Evolutionary conservation across 2,329 filamentous ascomycete species (phyloP).

Genomic region (Sclerotinia sclerotiorum): DNA sequence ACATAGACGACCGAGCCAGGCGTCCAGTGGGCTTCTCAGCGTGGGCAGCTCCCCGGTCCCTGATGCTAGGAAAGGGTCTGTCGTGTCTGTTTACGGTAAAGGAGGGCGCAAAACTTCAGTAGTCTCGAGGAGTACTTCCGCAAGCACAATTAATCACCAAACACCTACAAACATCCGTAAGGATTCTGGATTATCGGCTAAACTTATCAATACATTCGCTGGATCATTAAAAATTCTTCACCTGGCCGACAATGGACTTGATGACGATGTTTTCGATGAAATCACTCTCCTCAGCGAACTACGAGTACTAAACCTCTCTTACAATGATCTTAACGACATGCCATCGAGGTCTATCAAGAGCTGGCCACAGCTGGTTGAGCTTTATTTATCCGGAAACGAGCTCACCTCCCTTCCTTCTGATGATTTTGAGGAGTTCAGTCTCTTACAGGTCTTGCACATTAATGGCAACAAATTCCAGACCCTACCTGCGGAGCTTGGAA

Average conservation of each 20-base stretch:
- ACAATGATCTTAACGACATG: slow-evolving; percentile 91
- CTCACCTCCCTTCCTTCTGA: slow-evolving; percentile 88
- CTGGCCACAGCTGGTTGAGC: slow-evolving; percentile 86
- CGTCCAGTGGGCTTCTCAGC: slow-evolving; percentile 73
- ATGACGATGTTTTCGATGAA: slow-evolving; percentile 94
- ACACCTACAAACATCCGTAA: slow-evolving; percentile 66
- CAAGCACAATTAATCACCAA: slow-evolving; percentile 43
- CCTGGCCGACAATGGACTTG: slow-evolving; percentile 88
- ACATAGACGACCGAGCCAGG: slow-evolving; percentile 77
- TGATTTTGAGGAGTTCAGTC: slow-evolving; percentile 85
- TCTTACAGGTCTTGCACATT: slow-evolving; percentile 86
- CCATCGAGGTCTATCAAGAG: slow-evolving; percentile 83
- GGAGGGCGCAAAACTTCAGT: slow-evolving; percentile 83
- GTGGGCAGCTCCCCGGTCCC: slow-evolving; percentile 71
- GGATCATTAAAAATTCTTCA: slow-evolving; percentile 81
- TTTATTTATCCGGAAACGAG: slow-evolving; percentile 95
- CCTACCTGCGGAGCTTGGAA: slow-evolving; percentile 89
- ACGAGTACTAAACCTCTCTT: slow-evolving; percentile 86
- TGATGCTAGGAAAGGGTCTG: slow-evolving; percentile 71
- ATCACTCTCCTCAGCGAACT: slow-evolving; percentile 79
- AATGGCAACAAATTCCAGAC: slow-evolving; percentile 99
- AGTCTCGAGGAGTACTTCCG: slow-evolving; percentile 64
- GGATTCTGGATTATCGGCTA: slow-evolving; percentile 82
- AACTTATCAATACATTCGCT: slow-evolving; percentile 82
- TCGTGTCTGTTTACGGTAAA: slow-evolving; percentile 77